phyloP scores from a whole-genome alignment of 2,329 filamentous ascomycete genomes.

The Cordyceps cicadae region DNA sequence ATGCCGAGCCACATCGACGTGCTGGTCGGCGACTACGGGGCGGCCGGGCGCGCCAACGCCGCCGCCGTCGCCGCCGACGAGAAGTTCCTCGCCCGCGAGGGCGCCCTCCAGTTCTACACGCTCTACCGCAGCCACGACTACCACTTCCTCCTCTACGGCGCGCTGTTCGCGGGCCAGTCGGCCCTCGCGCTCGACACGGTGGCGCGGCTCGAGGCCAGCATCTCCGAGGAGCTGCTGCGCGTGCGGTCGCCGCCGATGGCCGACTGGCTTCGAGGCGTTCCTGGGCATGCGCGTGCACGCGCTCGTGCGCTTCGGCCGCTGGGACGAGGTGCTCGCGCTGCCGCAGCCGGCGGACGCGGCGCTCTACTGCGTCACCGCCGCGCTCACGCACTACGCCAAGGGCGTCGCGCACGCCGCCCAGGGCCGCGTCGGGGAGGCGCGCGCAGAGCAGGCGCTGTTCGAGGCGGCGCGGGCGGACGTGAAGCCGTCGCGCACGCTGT shows the following conservation, averaged over 20 bases:
- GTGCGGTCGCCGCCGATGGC: constrained; percentile 65
- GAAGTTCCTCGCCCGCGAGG: constrained; percentile 50
- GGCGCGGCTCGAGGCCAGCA: constrained; percentile 47
- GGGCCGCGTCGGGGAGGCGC: constrained; percentile 46
- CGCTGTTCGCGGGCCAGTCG: constrained; percentile 67
- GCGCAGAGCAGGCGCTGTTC: constrained; percentile 43
- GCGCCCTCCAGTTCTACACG: constrained; percentile 64
- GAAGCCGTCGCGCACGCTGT: constrained; percentile 45
- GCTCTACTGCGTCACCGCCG: constrained; percentile 62
- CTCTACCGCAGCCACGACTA: constrained; percentile 68
- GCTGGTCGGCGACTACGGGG: constrained; percentile 61
- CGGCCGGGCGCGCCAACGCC: constrained; percentile 58
- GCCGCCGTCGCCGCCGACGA: constrained; percentile 61
- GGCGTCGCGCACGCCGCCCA: constrained; percentile 57
- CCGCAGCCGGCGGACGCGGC: constrained; percentile 46
- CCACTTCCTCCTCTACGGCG: constrained; percentile 68
- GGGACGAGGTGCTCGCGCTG: constrained; percentile 56
- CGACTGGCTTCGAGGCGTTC: constrained; percentile 71
- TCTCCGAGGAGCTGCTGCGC: constrained; percentile 56
- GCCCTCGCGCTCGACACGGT: constrained; percentile 54
- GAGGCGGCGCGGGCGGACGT: constrained; percentile 42
- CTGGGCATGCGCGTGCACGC: constrained; percentile 60
- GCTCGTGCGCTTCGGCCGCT: constrained; percentile 63
- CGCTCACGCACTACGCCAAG: constrained; percentile 60
- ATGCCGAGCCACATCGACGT: constrained; percentile 75